Base-by-base conservation (phyloP, 345 rosid genomes). In the Melaleuca alternifolia region DNA sequence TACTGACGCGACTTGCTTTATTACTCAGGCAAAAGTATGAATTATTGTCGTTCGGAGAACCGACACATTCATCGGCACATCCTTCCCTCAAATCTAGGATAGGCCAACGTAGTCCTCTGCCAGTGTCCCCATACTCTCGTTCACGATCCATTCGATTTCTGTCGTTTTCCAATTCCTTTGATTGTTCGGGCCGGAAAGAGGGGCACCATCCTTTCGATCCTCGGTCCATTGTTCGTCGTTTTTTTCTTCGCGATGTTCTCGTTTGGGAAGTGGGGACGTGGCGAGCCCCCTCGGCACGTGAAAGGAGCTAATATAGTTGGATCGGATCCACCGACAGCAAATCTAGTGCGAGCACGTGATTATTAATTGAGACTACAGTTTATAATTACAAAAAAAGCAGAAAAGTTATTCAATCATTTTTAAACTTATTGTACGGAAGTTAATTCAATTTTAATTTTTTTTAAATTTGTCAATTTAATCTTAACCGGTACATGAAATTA, bases 401-500 rank as follows among this genome's bases (percentile, higher is more conserved):
- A 5, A 28, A 14, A 62, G 14, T 4, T 15, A 62, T 30, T 5
- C 54, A 54, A 71, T 71, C 7, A 0, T 1, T 18, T 5, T 8
- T 9, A 16, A 71, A 18, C 10, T 12, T 16, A 65, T 65, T 30
- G 5, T 65, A 33, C 3, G 0, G 8, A 33, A 33, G 8, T 16
- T 0, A 0, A 65, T 65, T 65, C 6, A 0, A 4, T 37, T 33
- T 4, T 33, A 2, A 13, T 33, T 0, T 4, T 33, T 33, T 9
- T 18, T 3, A 37, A 1, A 5, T 2, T 9, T 18, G 5, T 1
- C 13, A 18, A 71, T 71, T 4, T 9, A 71, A 1, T 2, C 0
- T 65, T 8, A 2, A 33, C 10, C 1, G 30, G 30, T 16, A 3
- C 3, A 9, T 0, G 0, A 16, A 8, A 8, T 33, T 65, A 1